Conservation (phyloP, 1,284 basidiomycete genomes). For the Trichosporon asahii region DNA sequence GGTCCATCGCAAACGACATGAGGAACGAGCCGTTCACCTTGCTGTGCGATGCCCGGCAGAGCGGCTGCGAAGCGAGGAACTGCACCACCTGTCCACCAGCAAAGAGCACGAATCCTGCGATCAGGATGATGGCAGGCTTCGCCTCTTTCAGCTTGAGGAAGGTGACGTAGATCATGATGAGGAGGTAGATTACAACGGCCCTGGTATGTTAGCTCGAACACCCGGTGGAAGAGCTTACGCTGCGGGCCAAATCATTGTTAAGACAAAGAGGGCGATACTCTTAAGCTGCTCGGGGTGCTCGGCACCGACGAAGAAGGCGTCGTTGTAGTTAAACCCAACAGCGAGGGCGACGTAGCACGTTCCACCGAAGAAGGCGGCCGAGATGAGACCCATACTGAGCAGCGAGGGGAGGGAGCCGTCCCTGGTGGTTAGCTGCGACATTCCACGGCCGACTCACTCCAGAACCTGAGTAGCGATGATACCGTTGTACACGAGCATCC, state of each 20-base stretch:
- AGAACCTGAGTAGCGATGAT: slow-evolving; percentile 72
- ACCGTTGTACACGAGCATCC: slow-evolving; percentile 71
- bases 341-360: slow-evolving; percentile 77
- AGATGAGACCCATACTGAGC: slow-evolving; percentile 57
- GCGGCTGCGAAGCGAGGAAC: slow-evolving; percentile 69
- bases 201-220: slow-evolving; percentile 50
- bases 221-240: slow-evolving; percentile 56
- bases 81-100: slow-evolving; percentile 70
- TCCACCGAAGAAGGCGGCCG: slow-evolving; percentile 62
- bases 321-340: slow-evolving; percentile 63
- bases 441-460: slow-evolving; percentile 36
- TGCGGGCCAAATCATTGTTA: slow-evolving; percentile 80
- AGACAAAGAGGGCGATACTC: slow-evolving; percentile 68
- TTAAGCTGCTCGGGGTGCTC: slow-evolving; percentile 53
- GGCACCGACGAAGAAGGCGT: slow-evolving; percentile 57
- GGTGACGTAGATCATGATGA: slow-evolving; percentile 71
- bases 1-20: slow-evolving; percentile 3
- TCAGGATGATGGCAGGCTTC: slow-evolving; percentile 54
- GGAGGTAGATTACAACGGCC: slow-evolving; percentile 64
- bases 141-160: slow-evolving; percentile 66
- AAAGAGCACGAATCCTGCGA: slow-evolving; percentile 57
- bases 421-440: slow-evolving; percentile 24
- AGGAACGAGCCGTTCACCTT: slow-evolving; percentile 7
- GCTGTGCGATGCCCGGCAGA: slow-evolving; percentile 57
- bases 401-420: slow-evolving; percentile 64